Base-by-base conservation (phyloP, 805 yeast genomes). In the Vanderwaltozyma verrucispora region DNA sequence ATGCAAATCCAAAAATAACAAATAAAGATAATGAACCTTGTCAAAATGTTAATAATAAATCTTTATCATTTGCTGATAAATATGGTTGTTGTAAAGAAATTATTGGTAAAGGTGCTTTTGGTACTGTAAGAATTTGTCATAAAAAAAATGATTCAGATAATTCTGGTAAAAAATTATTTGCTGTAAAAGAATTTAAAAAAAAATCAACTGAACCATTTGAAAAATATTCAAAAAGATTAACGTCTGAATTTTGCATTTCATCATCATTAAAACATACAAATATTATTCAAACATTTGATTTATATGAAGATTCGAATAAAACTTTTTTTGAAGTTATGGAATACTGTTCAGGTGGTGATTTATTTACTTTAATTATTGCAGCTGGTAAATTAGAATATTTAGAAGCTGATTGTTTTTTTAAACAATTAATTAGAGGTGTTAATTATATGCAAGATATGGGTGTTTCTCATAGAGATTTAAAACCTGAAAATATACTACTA, bases 71-170 rank as follows among this genome's bases (percentile, higher is more conserved):
- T 57, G 80, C 77, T 8, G 87, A 87, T 49, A 82, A 88, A 56
- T 89, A 92, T 57, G 98, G 98, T 31, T 72, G 81, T 36, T 88
- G 96, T 59, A 95, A 86, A 60, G 96, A 89, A 57, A 83, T 87
- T 33, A 74, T 92, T 45, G 98, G 98, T 19, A 73, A 83, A 36
- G 97, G 97, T 17, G 77, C 96, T 0, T 89, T 83, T 65, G 98
- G 98, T 16, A 85, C 86, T 32, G 97, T 89, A 15, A 69, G 96
- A 43, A 75, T 89, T 7, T 74, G 95, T 6, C 96, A 88, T 65
- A 80, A 80, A 56, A 76, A 72, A 50, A 25, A 21, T 36, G 33
- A 35, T 16, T 7, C 25, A 14, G 75, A 72, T 49, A 46, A 63
- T 5, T 49, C 47, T 8, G 27, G 65, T 12, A 77, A 74, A 47